These are phyloP conservation scores for Chaetomium tenue DNA, from an alignment of 495 filamentous ascomycete genomes.

Conservation along the genomic window DNA sequence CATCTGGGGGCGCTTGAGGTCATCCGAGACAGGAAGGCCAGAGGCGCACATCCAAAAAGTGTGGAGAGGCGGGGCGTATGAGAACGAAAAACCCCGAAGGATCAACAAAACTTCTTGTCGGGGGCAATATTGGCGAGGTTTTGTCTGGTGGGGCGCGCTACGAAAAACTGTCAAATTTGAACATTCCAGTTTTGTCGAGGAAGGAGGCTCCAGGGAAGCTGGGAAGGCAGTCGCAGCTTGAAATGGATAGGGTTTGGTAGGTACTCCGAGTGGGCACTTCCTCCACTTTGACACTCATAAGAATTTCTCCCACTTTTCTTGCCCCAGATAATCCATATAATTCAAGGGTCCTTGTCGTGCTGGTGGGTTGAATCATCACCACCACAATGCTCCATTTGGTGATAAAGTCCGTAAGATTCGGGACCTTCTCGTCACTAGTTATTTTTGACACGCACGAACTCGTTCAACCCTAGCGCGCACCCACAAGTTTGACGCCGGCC, in stretches of 20 bases:
- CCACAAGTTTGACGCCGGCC: slow-evolving; percentile 6
- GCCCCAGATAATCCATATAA: neutral
- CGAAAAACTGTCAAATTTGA: neutral
- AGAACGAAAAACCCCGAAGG: slow-evolving; percentile 13
- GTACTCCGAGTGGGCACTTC: neutral
- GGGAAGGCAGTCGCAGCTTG: neutral
- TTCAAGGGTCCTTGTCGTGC: neutral
- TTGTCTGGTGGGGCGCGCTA: slow-evolving; percentile 4
- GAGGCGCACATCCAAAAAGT: neutral
- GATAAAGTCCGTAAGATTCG: neutral
- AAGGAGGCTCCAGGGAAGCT: neutral
- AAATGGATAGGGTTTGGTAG: too few relatives aligned
- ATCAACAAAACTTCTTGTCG: neutral
- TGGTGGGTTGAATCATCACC: neutral
- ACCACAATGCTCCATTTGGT: neutral
- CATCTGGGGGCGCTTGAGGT: neutral
- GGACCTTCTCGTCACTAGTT: neutral
- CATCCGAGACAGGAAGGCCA: neutral
- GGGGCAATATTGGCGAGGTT: neutral
- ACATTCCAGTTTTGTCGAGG: neutral
- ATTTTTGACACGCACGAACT: slow-evolving; percentile 1
- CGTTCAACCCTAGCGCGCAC: slow-evolving; percentile 5
- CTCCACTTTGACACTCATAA: neutral
- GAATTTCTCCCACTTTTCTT: neutral
- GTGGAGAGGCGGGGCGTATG: slow-evolving; percentile 8